Conservation (phyloP, 2,329 filamentous ascomycete genomes). For the Colletotrichum simmondsii region DNA sequence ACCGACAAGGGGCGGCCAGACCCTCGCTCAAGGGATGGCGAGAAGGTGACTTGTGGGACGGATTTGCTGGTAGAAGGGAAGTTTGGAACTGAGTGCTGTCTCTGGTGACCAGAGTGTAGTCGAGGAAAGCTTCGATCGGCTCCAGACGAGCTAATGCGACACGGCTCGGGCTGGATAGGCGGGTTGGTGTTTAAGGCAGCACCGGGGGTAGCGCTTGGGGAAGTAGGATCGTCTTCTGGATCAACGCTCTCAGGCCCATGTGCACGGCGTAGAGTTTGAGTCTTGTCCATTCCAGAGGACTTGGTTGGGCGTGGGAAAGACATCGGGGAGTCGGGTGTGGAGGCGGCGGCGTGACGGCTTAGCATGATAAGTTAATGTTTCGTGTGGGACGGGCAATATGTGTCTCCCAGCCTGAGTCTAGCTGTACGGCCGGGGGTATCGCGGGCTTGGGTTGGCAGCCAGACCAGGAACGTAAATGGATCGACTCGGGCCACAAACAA, state of each 20-base stretch:
- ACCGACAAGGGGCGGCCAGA: slow-evolving; percentile 38
- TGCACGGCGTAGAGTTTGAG: slow-evolving; percentile 27
- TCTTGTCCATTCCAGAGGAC: slow-evolving; percentile 29
- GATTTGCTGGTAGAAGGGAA: slow-evolving; percentile 42
- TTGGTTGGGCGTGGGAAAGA: slow-evolving; percentile 36
- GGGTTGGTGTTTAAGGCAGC: slow-evolving; percentile 22
- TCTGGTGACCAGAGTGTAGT: slow-evolving; percentile 39
- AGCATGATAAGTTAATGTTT: slow-evolving; percentile 53
- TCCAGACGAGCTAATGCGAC: slow-evolving; percentile 15
- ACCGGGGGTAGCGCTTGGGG: slow-evolving; percentile 26
- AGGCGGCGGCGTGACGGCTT: slow-evolving; percentile 41
- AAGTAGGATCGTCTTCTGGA: slow-evolving; percentile 14
- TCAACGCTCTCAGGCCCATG: slow-evolving; percentile 23
- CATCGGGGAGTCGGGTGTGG: slow-evolving; percentile 38
- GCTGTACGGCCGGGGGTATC: slow-evolving; percentile 11
- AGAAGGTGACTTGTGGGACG: slow-evolving; percentile 25
- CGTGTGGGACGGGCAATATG: slow-evolving; percentile 40
- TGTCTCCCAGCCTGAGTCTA: slow-evolving; percentile 19
- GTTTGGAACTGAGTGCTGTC: slow-evolving; percentile 50
- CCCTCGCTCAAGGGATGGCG: slow-evolving; percentile 41
- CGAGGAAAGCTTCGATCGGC: slow-evolving; percentile 19
- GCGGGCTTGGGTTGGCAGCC: slow-evolving; percentile 8
- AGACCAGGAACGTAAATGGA: slow-evolving; percentile 8
- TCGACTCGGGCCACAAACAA: slow-evolving; percentile 9
- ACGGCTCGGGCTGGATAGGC: slow-evolving; percentile 28